A percentile compares a stretch with the other conserved stretches of the same genome.
These are phyloP conservation scores for Neonectria faginata DNA, from an alignment of 2,329 filamentous ascomycete species.

Conservation along the genomic window DNA sequence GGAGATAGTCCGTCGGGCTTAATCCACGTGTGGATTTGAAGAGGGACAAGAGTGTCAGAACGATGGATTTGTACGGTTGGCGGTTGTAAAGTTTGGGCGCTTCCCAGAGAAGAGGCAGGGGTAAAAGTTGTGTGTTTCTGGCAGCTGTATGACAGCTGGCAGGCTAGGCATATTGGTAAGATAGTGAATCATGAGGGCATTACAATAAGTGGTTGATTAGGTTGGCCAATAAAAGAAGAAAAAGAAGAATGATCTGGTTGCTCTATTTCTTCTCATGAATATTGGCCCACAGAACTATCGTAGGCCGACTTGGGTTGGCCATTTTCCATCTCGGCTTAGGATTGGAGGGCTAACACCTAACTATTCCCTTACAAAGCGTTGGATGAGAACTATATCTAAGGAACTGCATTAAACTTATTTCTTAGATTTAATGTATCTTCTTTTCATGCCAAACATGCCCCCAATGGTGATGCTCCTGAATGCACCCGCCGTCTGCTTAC, in stretches of 20 bases:
- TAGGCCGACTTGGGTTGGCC: background rate
- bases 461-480: background rate
- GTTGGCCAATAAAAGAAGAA: no score
- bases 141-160: no score
- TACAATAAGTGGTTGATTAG: no score
- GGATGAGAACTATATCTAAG: no score
- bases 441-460: background rate
- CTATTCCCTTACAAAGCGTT: background rate
- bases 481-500: background rate
- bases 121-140: background rate
- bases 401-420: background rate
- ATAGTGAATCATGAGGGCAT: no score
- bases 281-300: background rate
- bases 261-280: background rate
- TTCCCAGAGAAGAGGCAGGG: background rate
- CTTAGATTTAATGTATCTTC: background rate
- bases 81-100: background rate
- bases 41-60: background rate
- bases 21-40: background rate
- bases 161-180: background rate
- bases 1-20: background rate
- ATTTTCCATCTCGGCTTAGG: background rate
- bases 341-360: background rate
- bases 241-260: background rate
- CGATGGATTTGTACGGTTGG: background rate